Percentiles rank a stretch among this genome's conserved stretches.
Conservation (phyloP, 768 basidiomycete species). For the Russula earlei region DNA sequence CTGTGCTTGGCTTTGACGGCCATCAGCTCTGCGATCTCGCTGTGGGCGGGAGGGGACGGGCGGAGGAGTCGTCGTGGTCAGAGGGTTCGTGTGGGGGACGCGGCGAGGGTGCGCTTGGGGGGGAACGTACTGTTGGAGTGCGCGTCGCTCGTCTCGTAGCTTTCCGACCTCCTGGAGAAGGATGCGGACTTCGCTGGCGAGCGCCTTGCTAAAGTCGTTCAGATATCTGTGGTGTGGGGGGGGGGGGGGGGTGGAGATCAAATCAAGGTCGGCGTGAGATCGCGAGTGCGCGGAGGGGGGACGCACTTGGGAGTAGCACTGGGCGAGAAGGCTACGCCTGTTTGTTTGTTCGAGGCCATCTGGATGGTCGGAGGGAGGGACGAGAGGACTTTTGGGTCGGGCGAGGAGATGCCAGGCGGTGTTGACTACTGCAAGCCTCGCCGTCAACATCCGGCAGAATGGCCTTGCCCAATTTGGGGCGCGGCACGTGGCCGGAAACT, state of each 20-base stretch:
- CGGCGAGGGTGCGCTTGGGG: neutral
- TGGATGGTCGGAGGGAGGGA: neutral
- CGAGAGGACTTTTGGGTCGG: neutral
- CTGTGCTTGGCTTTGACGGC: constrained; percentile 75
- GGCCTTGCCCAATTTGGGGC: neutral
- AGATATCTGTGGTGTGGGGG: constrained; percentile 34
- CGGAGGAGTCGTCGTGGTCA: neutral
- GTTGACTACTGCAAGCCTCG: neutral
- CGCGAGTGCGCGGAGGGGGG: neutral
- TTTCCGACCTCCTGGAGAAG: constrained; percentile 52
- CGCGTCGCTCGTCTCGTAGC: constrained; percentile 47
- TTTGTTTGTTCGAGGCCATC: constrained; percentile 5
- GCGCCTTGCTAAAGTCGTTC: constrained; percentile 54
- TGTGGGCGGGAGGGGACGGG: constrained; percentile 26
- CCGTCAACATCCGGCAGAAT: neutral
- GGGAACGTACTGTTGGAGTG: constrained; percentile 49
- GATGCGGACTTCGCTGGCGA: constrained; percentile 52
- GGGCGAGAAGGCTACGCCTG: constrained; percentile 1
- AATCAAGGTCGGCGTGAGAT: neutral
- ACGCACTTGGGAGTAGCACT: constrained; percentile 10
- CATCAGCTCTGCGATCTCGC: constrained; percentile 82
- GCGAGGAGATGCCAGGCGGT: neutral
- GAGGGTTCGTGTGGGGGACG: neutral
- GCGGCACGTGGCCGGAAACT: neutral
- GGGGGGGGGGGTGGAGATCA: neutral